Evolutionary conservation across 2,329 filamentous ascomycete genomes (phyloP).

Genomic region (Trichoderma lentiforme): DNA sequence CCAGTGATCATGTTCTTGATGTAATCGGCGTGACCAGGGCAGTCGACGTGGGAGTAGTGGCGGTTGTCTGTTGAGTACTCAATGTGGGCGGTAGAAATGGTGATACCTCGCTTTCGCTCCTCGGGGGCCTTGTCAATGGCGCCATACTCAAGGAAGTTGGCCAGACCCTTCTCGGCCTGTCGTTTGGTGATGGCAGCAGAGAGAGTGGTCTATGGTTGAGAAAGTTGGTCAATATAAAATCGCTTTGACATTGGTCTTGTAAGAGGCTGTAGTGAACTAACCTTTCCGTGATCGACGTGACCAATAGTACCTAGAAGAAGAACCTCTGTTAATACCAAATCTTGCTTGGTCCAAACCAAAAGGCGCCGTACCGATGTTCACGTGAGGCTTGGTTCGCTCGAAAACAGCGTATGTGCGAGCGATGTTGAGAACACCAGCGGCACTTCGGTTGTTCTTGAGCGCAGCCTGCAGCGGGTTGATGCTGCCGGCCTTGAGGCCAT

Average conservation of each 20-base stretch:
- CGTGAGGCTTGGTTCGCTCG: slow-evolving; percentile 91
- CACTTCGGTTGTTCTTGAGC: slow-evolving; percentile 56
- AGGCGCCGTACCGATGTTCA: slow-evolving; percentile 82
- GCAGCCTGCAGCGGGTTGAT: slow-evolving; percentile 74
- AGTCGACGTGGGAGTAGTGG: slow-evolving; percentile 99
- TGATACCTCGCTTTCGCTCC: slow-evolving; percentile 99
- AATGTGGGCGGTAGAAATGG: slow-evolving; percentile 96
- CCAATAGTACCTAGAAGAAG: slow-evolving; percentile 83
- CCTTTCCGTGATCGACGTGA: slow-evolving; percentile 99
- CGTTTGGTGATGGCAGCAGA: slow-evolving; percentile 98
- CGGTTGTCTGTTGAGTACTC: slow-evolving; percentile 92
- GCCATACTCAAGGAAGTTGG: slow-evolving; percentile 94
- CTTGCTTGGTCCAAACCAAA: no score
- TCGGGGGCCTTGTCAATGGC: slow-evolving; percentile 98
- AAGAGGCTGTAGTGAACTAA: slow-evolving; percentile 37
- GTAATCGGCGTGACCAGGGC: slow-evolving; percentile 99
- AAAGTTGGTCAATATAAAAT: neutral
- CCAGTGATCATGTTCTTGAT: slow-evolving; percentile 99
- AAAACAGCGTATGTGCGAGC: slow-evolving; percentile 67
- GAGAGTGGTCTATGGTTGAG: slow-evolving; percentile 74
- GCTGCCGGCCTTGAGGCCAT: slow-evolving; percentile 66
- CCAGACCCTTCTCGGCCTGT: slow-evolving; percentile 90
- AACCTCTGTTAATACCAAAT: neutral
- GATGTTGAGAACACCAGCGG: slow-evolving; percentile 62
- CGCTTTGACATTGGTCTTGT: neutral